Evolutionary conservation across 495 filamentous ascomycete species (phyloP).

Genomic region (Xylaria telfairii): DNA sequence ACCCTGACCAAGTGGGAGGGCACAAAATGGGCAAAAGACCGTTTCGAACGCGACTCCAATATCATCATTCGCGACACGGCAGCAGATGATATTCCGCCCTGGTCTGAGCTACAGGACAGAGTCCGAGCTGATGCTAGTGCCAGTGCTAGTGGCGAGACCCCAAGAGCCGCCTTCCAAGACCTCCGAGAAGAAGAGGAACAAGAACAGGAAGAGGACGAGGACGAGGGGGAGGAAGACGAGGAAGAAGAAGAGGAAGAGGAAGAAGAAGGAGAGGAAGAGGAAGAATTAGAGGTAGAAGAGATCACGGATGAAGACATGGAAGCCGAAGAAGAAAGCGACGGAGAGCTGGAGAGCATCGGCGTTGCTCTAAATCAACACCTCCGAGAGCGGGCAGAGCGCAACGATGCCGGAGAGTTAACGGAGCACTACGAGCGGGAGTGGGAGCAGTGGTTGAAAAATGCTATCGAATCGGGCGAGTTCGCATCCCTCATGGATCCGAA

Average conservation of each 20-base stretch:
- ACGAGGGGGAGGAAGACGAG: constrained; percentile 49
- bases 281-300: constrained; percentile 46
- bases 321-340: constrained; percentile 71
- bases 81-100: constrained; percentile 65
- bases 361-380: constrained; percentile 74
- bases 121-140: constrained; percentile 41
- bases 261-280: constrained; percentile 49
- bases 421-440: constrained; percentile 77
- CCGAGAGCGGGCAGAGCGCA: constrained; percentile 68
- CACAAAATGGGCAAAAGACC: constrained; percentile 86
- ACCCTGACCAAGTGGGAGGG: constrained; percentile 90
- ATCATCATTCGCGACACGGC: constrained; percentile 80
- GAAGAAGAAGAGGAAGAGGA: constrained; percentile 51
- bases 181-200: constrained; percentile 49
- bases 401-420: constrained; percentile 64
- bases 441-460: constrained; percentile 87
- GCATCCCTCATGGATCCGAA: constrained; percentile 50
- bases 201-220: constrained; percentile 62
- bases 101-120: constrained; percentile 55
- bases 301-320: constrained; percentile 38
- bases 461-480: constrained; percentile 65
- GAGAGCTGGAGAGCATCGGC: constrained; percentile 74
- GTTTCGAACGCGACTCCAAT: constrained; percentile 80
- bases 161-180: constrained; percentile 35
- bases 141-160: constrained; percentile 35